phyloP scores from a whole-genome alignment of 495 filamentous ascomycete genomes.

The Parachaetomium inaequale region DNA sequence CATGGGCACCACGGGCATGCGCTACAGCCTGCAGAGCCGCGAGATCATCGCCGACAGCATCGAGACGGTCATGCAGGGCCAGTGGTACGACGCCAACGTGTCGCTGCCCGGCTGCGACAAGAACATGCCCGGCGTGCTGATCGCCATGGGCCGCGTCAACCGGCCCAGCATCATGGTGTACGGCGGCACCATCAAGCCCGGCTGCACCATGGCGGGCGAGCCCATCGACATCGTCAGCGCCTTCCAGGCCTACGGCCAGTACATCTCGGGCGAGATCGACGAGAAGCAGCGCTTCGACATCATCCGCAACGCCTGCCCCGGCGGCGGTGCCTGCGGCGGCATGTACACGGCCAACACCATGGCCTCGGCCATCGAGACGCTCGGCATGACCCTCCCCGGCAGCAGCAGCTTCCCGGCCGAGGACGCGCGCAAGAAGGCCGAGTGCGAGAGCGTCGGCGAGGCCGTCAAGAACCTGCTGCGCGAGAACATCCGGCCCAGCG shows the following conservation, averaged over 20 bases:
- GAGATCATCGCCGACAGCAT: constrained; percentile 97
- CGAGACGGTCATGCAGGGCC: constrained; percentile 97
- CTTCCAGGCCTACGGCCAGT: constrained; percentile 97
- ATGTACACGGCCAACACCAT: constrained; percentile 99
- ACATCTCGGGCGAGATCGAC: constrained; percentile 81
- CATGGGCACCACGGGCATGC: constrained; percentile 85
- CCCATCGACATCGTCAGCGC: constrained; percentile 93
- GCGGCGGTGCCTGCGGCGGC: constrained; percentile 89
- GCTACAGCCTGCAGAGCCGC: constrained; percentile 88
- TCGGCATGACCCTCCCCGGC: constrained; percentile 93
- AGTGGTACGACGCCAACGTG: constrained; percentile 99
- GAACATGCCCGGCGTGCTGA: constrained; percentile 98
- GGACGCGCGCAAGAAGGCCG: constrained; percentile 75
- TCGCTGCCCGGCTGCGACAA: constrained; percentile 99
- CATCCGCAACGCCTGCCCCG: constrained; percentile 90
- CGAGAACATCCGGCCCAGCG: constrained; percentile 82
- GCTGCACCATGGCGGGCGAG: constrained; percentile 72
- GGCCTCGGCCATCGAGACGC: constrained; percentile 92
- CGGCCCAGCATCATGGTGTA: constrained; percentile 95
- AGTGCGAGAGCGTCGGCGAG: constrained; percentile 78
- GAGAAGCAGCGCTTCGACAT: constrained; percentile 92
- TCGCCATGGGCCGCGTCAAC: constrained; percentile 96
- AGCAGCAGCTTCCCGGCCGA: constrained; percentile 91
- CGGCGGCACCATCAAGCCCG: constrained; percentile 89
- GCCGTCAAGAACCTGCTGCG: constrained; percentile 83